Evolutionary conservation across 2,329 filamentous ascomycete species (phyloP).

Genomic region (Monascus ruber): DNA sequence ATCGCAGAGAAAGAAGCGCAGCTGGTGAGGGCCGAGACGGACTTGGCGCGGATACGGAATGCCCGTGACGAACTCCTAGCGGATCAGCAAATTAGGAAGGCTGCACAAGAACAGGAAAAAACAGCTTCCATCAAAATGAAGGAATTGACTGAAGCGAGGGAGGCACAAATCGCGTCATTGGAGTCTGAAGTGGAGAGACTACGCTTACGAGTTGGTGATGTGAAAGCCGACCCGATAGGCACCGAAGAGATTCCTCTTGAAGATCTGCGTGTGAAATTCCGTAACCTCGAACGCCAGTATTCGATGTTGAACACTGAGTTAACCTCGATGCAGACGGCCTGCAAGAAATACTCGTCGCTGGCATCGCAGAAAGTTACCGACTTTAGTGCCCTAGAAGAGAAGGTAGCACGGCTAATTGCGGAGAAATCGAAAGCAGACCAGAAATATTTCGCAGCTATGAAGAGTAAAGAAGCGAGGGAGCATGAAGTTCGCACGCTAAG

Average conservation of each 20-base stretch:
- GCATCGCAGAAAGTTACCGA: conserved; percentile 82
- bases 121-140: conserved; percentile 60
- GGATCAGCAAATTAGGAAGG: conserved; percentile 68
- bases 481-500: conserved; percentile 69
- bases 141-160: conserved; percentile 67
- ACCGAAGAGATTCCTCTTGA: conserved; percentile 54
- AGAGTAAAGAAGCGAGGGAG: conserved; percentile 77
- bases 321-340: conserved; percentile 78
- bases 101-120: conserved; percentile 64
- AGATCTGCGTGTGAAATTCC: conserved; percentile 61
- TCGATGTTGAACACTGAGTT: conserved; percentile 77
- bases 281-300: conserved; percentile 67
- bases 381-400: conserved; percentile 63
- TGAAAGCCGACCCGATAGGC: conserved; percentile 28
- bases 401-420: conserved; percentile 58
- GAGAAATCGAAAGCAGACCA: conserved; percentile 96
- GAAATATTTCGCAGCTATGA: conserved; percentile 94
- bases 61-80: conserved; percentile 75
- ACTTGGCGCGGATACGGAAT: conserved; percentile 74
- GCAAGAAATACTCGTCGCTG: conserved; percentile 75
- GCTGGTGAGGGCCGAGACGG: conserved; percentile 67
- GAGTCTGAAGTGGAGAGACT: conserved; percentile 74
- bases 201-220: conserved; percentile 43
- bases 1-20: conserved; percentile 72
- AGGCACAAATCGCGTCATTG: conserved; percentile 67